A percentile compares a stretch with the other conserved stretches of the same genome.
These are phyloP conservation scores for Saccharata proteae DNA, from an alignment of 2,329 filamentous ascomycete species.

Conservation along the genomic window DNA sequence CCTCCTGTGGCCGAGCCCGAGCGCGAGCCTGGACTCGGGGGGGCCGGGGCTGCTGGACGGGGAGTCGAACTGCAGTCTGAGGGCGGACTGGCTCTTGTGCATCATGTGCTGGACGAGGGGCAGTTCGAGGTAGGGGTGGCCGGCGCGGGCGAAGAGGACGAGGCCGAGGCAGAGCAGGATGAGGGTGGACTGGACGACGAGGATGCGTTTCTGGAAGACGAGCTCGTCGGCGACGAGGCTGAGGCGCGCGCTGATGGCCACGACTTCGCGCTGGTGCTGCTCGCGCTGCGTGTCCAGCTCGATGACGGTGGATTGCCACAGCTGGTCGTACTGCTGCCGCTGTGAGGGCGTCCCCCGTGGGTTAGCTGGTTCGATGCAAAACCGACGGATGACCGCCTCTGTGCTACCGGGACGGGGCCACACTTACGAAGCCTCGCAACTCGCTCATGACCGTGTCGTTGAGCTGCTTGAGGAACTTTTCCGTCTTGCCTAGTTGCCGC, in stretches of 20 bases:
- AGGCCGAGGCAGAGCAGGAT: conserved; percentile 77
- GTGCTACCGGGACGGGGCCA: not conserved
- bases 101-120: conserved; percentile 35
- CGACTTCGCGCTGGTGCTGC: conserved; percentile 68
- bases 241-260: conserved; percentile 68
- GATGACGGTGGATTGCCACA: conserved; percentile 91
- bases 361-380: too few species aligned
- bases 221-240: conserved; percentile 91
- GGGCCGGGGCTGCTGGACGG: conserved; percentile 25
- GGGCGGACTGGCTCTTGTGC: conserved; percentile 19
- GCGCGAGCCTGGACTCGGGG: conserved; percentile 18
- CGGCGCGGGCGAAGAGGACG: conserved; percentile 56
- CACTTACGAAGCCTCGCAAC: conserved; percentile 40
- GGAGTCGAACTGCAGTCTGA: conserved; percentile 21
- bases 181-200: conserved; percentile 79
- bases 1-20: conserved; percentile 23
- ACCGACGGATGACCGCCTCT: conserved; percentile 6
- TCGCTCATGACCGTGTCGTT: conserved; percentile 80
- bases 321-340: conserved; percentile 80
- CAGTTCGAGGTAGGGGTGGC: conserved; percentile 25
- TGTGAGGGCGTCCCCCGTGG: too few species aligned
- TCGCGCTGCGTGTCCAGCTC: conserved; percentile 83
- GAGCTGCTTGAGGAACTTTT: conserved; percentile 68
- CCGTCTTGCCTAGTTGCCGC: conserved; percentile 72
- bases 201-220: conserved; percentile 73